Conservation (phyloP, 345 rosid genomes). For the Orychophragmus violaceus region DNA sequence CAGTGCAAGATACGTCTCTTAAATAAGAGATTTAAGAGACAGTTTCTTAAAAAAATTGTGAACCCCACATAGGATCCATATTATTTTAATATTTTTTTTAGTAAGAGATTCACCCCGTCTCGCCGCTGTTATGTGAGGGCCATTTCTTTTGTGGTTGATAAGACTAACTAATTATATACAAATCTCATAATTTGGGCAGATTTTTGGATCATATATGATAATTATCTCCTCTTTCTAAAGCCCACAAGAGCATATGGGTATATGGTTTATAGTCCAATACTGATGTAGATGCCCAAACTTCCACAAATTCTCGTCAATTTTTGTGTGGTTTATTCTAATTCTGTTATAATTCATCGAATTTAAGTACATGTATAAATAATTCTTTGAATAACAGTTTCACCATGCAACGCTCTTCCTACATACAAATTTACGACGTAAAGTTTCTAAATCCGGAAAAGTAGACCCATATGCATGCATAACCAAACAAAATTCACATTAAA, state of each 20-base stretch:
- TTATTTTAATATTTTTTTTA: no score
- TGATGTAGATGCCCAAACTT: not conserved
- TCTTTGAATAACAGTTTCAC: not conserved
- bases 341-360: not conserved
- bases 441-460: not conserved
- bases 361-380: not conserved
- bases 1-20: no score
- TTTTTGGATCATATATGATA: no score
- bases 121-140: not conserved
- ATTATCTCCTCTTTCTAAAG: not conserved
- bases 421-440: not conserved
- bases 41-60: no score
- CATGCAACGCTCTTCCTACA: not conserved
- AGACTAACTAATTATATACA: not conserved
- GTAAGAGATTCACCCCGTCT: no score
- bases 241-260: not conserved
- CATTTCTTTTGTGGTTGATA: constrained; percentile 19
- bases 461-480: not conserved
- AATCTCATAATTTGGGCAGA: not conserved
- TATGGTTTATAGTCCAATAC: not conserved
- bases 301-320: not conserved
- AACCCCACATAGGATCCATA: no score
- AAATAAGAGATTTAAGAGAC: no score
- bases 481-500: not conserved
- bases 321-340: not conserved